Percentiles rank a stretch among this genome's conserved stretches.
phyloP scores from a whole-genome alignment of 163 green algal species.

The Smithsoniella earleae region DNA sequence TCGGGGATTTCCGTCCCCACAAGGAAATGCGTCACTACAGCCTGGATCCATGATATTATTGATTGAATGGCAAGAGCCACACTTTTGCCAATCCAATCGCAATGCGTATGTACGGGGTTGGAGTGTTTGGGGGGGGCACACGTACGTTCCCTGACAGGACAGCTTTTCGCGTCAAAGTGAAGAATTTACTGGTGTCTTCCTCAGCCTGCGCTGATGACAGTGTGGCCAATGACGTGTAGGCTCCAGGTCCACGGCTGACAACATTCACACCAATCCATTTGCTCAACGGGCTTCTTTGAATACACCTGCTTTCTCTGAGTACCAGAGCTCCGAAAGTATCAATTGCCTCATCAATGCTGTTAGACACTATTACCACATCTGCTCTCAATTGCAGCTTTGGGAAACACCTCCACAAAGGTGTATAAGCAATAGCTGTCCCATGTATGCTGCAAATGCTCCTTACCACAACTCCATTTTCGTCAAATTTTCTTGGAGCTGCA shows the following conservation, averaged over 20 bases:
- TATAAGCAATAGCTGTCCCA: neutral
- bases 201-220: neutral
- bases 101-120: neutral
- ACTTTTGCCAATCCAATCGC: neutral
- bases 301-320: neutral
- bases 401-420: neutral
- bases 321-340: neutral
- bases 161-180: neutral
- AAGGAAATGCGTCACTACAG: neutral
- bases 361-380: conserved; percentile 18
- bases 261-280: conserved; percentile 28
- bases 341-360: conserved; percentile 13
- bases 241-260: neutral
- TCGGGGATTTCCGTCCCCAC: neutral
- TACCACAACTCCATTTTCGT: neutral
- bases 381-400: neutral
- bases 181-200: neutral
- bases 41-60: neutral
- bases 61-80: neutral
- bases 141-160: conserved; percentile 13
- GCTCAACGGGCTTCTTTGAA: conserved; percentile 10
- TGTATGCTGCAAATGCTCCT: conserved; percentile 11
- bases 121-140: neutral
- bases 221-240: neutral
- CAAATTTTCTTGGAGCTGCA: neutral